Evolutionary conservation across 306 rosid genomes (phyloP).

Genomic region (Ammopiptanthus mongolicus): DNA sequence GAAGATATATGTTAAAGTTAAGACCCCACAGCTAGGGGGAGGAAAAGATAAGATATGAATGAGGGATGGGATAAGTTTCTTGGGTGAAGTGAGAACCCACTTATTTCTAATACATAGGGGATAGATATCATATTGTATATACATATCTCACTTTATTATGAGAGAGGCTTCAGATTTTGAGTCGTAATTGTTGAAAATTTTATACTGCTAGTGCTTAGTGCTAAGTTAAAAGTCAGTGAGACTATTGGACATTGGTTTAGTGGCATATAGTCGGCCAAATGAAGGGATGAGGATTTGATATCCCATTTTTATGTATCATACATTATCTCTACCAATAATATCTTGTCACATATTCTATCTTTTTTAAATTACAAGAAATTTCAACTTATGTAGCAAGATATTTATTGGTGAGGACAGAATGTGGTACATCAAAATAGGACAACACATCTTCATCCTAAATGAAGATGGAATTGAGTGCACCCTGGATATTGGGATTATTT

Average conservation of each 20-base stretch:
- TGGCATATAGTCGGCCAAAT: not conserved
- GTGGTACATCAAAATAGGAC: too few relatives aligned
- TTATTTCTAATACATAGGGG: conserved; percentile 10
- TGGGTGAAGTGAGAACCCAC: conserved; percentile 55
- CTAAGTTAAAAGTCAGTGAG: conserved; percentile 36
- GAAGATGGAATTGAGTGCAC: not conserved
- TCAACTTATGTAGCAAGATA: too few relatives aligned
- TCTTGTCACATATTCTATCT: too few relatives aligned
- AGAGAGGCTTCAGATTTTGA: not conserved
- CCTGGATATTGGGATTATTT: not conserved
- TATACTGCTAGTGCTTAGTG: conserved; percentile 6
- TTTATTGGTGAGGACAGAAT: too few relatives aligned
- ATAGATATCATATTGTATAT: conserved; percentile 25
- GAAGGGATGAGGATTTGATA: too few relatives aligned
- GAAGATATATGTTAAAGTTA: conserved; percentile 34
- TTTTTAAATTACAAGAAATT: too few relatives aligned
- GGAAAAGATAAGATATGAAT: conserved; percentile 54
- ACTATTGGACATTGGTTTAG: not conserved
- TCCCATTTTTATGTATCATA: too few relatives aligned
- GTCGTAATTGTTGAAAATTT: not conserved
- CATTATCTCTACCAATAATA: too few relatives aligned
- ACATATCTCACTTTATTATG: not conserved
- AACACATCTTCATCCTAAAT: too few relatives aligned
- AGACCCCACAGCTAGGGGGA: conserved; percentile 57
- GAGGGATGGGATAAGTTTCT: conserved; percentile 58